These are phyloP conservation scores for Inonotus obliquus DNA, from an alignment of 1,284 basidiomycete species.

Conservation along the genomic window DNA sequence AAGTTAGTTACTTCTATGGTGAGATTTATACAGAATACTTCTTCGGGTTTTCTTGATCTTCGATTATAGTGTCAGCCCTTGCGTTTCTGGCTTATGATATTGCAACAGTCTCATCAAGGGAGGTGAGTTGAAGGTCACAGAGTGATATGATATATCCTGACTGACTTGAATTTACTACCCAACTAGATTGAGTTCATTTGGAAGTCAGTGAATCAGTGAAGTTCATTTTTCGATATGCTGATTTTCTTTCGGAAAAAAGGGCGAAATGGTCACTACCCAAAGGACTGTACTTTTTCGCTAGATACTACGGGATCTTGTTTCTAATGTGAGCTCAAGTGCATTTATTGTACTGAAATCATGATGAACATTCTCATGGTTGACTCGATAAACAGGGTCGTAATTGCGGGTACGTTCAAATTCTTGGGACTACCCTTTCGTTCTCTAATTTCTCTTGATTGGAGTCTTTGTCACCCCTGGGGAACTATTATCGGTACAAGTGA, in stretches of 20 bases:
- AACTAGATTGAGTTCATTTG: not conserved
- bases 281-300: not conserved
- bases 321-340: not conserved
- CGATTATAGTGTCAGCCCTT: not conserved
- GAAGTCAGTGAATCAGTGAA: not conserved
- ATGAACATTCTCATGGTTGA: too few relatives aligned
- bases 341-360: too few relatives aligned
- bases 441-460: too few relatives aligned
- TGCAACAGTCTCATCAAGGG: not conserved
- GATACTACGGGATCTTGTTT: not conserved
- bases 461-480: not conserved
- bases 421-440: too few relatives aligned
- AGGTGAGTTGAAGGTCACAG: not conserved
- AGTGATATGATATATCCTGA: not conserved
- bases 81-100: not conserved
- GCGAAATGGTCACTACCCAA: not conserved
- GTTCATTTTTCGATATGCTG: too few relatives aligned
- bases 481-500: not conserved
- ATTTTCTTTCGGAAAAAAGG: not conserved
- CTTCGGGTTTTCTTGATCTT: too few relatives aligned
- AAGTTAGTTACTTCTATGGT: not conserved
- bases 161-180: not conserved
- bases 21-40: too few relatives aligned
- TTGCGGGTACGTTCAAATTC: too few relatives aligned
- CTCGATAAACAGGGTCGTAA: not conserved